phyloP scores from a whole-genome alignment of 2,329 filamentous ascomycete species.

The Phialocephala subalpina region DNA sequence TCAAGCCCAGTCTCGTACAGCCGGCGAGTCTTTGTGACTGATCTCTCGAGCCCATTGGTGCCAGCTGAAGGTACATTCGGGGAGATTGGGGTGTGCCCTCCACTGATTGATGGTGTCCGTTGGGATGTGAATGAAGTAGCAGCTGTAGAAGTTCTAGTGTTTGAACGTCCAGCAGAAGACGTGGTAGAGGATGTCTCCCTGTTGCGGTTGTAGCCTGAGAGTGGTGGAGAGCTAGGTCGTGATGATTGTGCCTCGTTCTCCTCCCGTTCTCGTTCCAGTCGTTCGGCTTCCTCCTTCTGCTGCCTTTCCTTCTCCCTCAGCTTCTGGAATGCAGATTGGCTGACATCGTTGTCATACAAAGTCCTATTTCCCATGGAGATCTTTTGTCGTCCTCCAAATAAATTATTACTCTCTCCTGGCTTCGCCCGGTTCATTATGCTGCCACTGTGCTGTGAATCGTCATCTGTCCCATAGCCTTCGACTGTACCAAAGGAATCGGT shows the following conservation, averaged over 20 bases:
- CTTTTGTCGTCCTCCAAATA: conserved; percentile 96
- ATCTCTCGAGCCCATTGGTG: conserved; percentile 64
- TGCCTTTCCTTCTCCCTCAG: conserved; percentile 59
- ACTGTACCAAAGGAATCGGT: conserved; percentile 71
- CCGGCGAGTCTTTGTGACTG: conserved; percentile 73
- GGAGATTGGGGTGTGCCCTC: conserved; percentile 52
- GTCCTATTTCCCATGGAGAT: conserved; percentile 80
- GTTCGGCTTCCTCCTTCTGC: conserved; percentile 48
- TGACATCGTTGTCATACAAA: conserved; percentile 88
- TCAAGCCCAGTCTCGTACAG: conserved; percentile 86
- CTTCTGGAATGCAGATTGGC: conserved; percentile 83
- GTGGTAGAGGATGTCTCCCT: conserved; percentile 88
- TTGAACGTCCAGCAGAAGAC: conserved; percentile 70
- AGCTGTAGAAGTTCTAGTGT: conserved; percentile 81
- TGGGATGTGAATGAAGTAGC: conserved; percentile 90
- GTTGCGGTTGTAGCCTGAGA: conserved; percentile 74
- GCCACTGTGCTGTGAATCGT: conserved; percentile 64
- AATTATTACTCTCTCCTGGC: conserved; percentile 86
- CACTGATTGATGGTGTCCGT: conserved; percentile 58
- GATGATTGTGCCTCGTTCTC: conserved; percentile 47
- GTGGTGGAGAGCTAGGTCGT: conserved; percentile 63
- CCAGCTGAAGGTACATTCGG: conserved; percentile 47
- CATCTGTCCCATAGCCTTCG: conserved; percentile 69
- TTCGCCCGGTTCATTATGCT: conserved; percentile 87
- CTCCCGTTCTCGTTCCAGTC: conserved; percentile 45